Percentiles rank a stretch among this genome's conserved stretches.
Conservation (phyloP, 306 rosid genomes). For the Spatholobus suberectus region DNA sequence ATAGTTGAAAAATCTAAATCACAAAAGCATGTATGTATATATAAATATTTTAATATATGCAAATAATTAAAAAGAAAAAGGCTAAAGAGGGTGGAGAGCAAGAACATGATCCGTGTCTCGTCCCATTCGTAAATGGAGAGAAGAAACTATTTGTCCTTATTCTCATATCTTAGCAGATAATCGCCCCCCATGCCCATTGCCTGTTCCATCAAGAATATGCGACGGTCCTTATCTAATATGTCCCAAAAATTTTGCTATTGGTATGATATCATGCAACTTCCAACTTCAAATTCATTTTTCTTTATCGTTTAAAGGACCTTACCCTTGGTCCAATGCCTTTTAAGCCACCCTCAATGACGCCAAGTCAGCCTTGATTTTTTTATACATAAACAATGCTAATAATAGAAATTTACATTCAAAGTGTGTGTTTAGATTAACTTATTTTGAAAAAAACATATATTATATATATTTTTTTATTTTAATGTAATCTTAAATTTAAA, state of each 20-base stretch:
- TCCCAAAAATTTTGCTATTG: background rate
- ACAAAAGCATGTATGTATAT: background rate
- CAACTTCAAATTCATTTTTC: background rate
- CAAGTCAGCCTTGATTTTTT: background rate
- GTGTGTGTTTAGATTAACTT: no score
- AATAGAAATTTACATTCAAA: background rate
- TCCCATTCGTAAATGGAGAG: constrained; percentile 27
- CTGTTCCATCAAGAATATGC: constrained; percentile 10
- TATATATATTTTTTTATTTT: no score
- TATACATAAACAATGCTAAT: background rate
- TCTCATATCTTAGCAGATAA: background rate
- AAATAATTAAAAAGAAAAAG: background rate
- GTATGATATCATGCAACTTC: constrained; percentile 20
- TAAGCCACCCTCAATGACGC: background rate
- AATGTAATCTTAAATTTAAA: no score
- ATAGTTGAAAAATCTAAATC: background rate
- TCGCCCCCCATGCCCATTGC: constrained; percentile 23
- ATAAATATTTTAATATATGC: background rate
- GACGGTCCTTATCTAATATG: constrained; percentile 1
- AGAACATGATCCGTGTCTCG: constrained; percentile 10
- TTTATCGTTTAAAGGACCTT: background rate
- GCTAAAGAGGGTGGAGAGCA: background rate
- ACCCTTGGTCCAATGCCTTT: background rate
- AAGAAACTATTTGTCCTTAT: constrained; percentile 36
- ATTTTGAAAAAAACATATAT: no score